Percentiles rank a stretch among this genome's conserved stretches.
Evolutionary conservation across 2,329 filamentous ascomycete genomes (phyloP).

Genomic region (Trichophyton simii): DNA sequence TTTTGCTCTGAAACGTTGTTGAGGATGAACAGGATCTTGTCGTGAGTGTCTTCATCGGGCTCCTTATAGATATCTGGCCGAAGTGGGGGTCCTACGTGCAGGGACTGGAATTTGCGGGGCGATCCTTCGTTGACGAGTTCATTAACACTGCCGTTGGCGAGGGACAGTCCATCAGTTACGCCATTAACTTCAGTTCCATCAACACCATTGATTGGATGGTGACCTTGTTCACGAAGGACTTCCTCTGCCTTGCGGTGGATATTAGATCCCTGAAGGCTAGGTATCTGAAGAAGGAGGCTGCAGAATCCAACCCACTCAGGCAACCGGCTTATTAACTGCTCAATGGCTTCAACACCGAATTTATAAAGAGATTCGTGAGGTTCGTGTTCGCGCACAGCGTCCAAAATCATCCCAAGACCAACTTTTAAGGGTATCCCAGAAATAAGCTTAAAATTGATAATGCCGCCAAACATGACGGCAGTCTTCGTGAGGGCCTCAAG

Average conservation of each 20-base stretch:
- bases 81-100: conserved; percentile 61
- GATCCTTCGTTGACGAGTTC: conserved; percentile 50
- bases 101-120: conserved; percentile 60
- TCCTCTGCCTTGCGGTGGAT: conserved; percentile 74
- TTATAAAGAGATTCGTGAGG: conserved; percentile 92
- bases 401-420: conserved; percentile 93
- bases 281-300: conserved; percentile 67
- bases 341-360: conserved; percentile 86
- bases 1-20: conserved; percentile 95
- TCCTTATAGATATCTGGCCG: conserved; percentile 59
- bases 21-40: conserved; percentile 86
- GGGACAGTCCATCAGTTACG: conserved; percentile 32
- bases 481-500: conserved; percentile 93
- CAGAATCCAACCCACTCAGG: conserved; percentile 95
- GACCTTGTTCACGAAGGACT: conserved; percentile 56
- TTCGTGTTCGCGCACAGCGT: conserved; percentile 75
- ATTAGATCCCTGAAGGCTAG: conserved; percentile 70
- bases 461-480: conserved; percentile 88
- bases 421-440: conserved; percentile 83
- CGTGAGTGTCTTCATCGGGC: conserved; percentile 71
- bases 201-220: conserved; percentile 45
- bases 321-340: conserved; percentile 72
- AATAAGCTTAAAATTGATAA: conserved; percentile 86
- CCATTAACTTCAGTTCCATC: conserved; percentile 30
- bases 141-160: conserved; percentile 60